Evolutionary conservation across 1,284 basidiomycete species (phyloP), one percentile per base, ranked within the genome.

Genomic region (Boletus semigastroideus): DNA sequence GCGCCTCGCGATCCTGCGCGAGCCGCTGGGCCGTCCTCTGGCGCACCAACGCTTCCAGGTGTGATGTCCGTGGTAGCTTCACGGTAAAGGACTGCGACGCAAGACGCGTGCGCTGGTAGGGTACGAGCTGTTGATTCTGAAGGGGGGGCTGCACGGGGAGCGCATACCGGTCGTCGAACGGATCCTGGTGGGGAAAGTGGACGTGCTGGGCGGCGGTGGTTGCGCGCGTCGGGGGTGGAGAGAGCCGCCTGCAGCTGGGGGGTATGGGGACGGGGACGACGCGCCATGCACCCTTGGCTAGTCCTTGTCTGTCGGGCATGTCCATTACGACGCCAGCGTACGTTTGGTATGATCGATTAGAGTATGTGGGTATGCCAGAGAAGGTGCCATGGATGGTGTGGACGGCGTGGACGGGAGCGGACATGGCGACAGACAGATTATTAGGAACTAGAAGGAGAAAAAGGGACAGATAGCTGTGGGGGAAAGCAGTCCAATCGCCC

Each of bases 1-100:
- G 67, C 1, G 74, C 69, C 46, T 78, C 72, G 46, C 66, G 66
- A 48, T 74, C 72, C 58, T 65, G 62, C 46, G 60, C 65, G 55
- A 65, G 58, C 38, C 65, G 42, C 42, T 70, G 68, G 2, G 68
- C 66, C 19, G 68, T 66, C 44, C 66, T 50, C 48, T 68, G 69
- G 11, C 69, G 68, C 2, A 70, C 55, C 34, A 68, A 34, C 5
- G 53, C 51, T 8, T 71, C 68, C 5, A 69, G 22, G 17, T 63
- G 54, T 2, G 54, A 53, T 19, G 36, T 19, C 5, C 62, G 63
- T 1, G 68, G 68, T 4, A 69, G 40, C 27, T 54, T 69, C 0
- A 67, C 62, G 1, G 56, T 57, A 14, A 57, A 51, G 4, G 65
- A 58, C 19, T 67, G 63, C 14, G 65, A 69, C 0, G 68, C 65